Conservation (phyloP, 768 basidiomycete species). For the Leccinum variicolor region DNA sequence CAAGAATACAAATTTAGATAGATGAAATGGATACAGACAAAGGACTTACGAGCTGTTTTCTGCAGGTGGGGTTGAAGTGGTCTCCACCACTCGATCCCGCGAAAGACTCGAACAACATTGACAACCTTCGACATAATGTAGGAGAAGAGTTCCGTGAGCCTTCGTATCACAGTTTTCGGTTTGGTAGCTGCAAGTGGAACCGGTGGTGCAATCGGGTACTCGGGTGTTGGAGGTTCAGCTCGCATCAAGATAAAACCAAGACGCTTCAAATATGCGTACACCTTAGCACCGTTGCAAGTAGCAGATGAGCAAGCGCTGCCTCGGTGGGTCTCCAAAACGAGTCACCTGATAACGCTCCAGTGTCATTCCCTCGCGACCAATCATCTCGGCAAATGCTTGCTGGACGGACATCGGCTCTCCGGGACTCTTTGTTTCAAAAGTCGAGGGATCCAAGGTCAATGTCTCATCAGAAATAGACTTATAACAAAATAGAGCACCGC, state of each 20-base stretch:
- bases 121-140: slow-evolving; percentile 4
- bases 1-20: neutral
- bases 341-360: slow-evolving; percentile 85
- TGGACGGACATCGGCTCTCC: slow-evolving; percentile 88
- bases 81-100: slow-evolving; percentile 57
- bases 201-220: slow-evolving; percentile 50
- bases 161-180: neutral
- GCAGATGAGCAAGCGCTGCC: neutral
- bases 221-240: slow-evolving; percentile 53
- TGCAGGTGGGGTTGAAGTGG: slow-evolving; percentile 52
- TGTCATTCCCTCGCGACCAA: slow-evolving; percentile 72
- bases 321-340: slow-evolving; percentile 8
- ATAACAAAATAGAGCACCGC: slow-evolving; percentile 86
- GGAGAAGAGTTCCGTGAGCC: slow-evolving; percentile 13
- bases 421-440: slow-evolving; percentile 37
- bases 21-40: neutral
- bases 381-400: slow-evolving; percentile 84
- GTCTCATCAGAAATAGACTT: slow-evolving; percentile 41
- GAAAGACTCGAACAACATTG: slow-evolving; percentile 2
- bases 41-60: slow-evolving; percentile 50
- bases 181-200: slow-evolving; percentile 8
- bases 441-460: slow-evolving; percentile 6
- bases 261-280: slow-evolving; percentile 88
- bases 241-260: slow-evolving; percentile 88
- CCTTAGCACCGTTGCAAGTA: slow-evolving; percentile 44